Evolutionary conservation across 2,329 filamentous ascomycete species (phyloP).

Genomic region (Simplicillium aogashimaense): DNA sequence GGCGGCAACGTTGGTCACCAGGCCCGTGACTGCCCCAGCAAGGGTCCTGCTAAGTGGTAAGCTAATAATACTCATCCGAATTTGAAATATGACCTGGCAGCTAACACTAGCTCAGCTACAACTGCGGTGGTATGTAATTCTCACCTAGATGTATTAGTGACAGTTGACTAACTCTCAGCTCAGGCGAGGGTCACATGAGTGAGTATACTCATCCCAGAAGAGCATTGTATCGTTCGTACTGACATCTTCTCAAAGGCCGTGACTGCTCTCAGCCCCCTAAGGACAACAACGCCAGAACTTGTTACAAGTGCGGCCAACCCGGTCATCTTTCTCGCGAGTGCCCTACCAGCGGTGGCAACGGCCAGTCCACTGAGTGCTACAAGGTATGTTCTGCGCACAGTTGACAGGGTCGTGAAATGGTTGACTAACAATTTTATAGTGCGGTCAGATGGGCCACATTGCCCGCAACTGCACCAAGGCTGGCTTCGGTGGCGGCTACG

Average conservation of each 20-base stretch:
- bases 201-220: constrained; percentile 23
- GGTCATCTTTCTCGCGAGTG: constrained; percentile 92
- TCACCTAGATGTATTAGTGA: neutral
- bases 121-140: constrained; percentile 59
- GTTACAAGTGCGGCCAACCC: constrained; percentile 69
- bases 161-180: constrained; percentile 15
- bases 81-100: constrained; percentile 2
- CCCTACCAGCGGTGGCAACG: constrained; percentile 42
- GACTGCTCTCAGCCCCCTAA: constrained; percentile 86
- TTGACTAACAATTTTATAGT: constrained; percentile 36
- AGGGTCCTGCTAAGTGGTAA: constrained; percentile 74
- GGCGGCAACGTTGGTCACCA: constrained; percentile 16
- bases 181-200: constrained; percentile 68
- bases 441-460: constrained; percentile 92
- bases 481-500: constrained; percentile 39
- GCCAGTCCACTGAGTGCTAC: constrained; percentile 69
- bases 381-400: constrained; percentile 43
- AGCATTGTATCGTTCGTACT: no score
- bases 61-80: constrained; percentile 17
- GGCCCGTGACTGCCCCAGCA: constrained; percentile 81
- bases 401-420: neutral
- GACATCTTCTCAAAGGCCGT: constrained; percentile 46
- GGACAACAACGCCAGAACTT: constrained; percentile 58
- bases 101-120: constrained; percentile 51
- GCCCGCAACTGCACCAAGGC: constrained; percentile 78